Evolutionary conservation across 2,329 filamentous ascomycete genomes (phyloP), one percentile per base, ranked within the genome.

Genomic region (Pestalotiopsis sp.): DNA sequence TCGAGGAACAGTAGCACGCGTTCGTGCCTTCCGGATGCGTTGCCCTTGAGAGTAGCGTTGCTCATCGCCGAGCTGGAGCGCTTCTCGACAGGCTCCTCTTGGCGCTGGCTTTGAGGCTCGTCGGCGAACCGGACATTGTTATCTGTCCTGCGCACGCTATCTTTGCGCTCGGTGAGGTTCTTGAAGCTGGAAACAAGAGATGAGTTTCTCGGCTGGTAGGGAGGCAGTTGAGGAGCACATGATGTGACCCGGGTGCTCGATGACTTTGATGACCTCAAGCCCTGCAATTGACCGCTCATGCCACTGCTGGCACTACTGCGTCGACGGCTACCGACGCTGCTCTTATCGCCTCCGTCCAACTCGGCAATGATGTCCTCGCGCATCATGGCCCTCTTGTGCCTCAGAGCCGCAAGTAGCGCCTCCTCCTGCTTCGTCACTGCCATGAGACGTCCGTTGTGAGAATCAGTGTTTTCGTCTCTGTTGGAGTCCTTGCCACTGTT

Each of bases 361-460:
- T 85, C 82, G 25, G 81, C 78, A 13, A 83, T 77, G 20, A 83
- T 79, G 3, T 81, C 82, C 70, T 87, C 83, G 2, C 85, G 84
- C 83, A 88, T 87, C n/a, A 80, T 80, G 3, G 86, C 83, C n/a
- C 86, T 82, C 79, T 88, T 88, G 72, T 85, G 83, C 9, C 87
- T 83, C 57, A 90, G 80, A 2, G 87, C 87, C 2, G 87, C 84
- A 4, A 90, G 79, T 0, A 90, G 80, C 82, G 88, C 84, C 76
- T 89, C 86, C 70, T 90, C 87, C 70, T 89, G 86, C 4, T 81
- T 83, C 0, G 87, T 89, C 20, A 90, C 86, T 1, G 86, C 85
- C 84, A 89, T 89, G 67, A 89, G 80, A 1, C 87, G 83, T 14
- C 78, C 80, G 57, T 79, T 80, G 60, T 75, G 73, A 27, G 70